Conservation (phyloP, 176 grass and related monocot genomes). For the Canna indica region DNA sequence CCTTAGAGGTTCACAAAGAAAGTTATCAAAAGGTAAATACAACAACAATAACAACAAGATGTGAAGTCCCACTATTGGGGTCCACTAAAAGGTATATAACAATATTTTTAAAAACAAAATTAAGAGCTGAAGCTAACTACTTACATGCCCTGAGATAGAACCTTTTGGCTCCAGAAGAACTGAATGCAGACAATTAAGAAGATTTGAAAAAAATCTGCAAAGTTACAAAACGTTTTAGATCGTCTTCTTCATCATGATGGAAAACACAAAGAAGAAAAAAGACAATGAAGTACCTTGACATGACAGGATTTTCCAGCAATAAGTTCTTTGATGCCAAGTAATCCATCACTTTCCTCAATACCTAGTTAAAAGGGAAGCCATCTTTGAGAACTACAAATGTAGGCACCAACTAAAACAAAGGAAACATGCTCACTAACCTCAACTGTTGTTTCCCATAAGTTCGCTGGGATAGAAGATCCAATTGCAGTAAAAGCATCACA, state of each 20-base stretch:
- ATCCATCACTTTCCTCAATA: constrained; percentile 91
- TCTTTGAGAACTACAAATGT: background rate
- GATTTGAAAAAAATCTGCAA: constrained; percentile 59
- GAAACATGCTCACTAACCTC: constrained; percentile 37
- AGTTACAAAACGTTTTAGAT: background rate
- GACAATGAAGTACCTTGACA: constrained; percentile 58
- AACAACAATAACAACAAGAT: too few relatives aligned
- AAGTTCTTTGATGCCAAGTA: constrained; percentile 68
- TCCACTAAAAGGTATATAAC: background rate
- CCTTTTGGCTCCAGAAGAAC: constrained; percentile 74
- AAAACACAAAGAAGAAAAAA: constrained; percentile 16
- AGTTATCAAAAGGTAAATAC: constrained; percentile 19
- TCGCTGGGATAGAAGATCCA: constrained; percentile 45
- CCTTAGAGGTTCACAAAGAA: constrained; percentile 50
- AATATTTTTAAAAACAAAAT: constrained; percentile 6
- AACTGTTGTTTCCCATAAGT: constrained; percentile 66
- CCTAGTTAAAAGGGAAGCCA: constrained; percentile 28
- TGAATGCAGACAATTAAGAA: constrained; percentile 78
- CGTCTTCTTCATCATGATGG: constrained; percentile 20
- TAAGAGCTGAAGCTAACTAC: constrained; percentile 24
- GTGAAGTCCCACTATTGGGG: too few relatives aligned
- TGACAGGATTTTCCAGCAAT: constrained; percentile 54
- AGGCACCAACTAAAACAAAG: background rate
- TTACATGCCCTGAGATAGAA: constrained; percentile 78
- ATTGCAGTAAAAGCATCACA: constrained; percentile 49